A percentile compares a stretch with the other conserved stretches of the same genome.
Conservation (phyloP, 2,329 filamentous ascomycete species). For the Penicillium griseofulvum region DNA sequence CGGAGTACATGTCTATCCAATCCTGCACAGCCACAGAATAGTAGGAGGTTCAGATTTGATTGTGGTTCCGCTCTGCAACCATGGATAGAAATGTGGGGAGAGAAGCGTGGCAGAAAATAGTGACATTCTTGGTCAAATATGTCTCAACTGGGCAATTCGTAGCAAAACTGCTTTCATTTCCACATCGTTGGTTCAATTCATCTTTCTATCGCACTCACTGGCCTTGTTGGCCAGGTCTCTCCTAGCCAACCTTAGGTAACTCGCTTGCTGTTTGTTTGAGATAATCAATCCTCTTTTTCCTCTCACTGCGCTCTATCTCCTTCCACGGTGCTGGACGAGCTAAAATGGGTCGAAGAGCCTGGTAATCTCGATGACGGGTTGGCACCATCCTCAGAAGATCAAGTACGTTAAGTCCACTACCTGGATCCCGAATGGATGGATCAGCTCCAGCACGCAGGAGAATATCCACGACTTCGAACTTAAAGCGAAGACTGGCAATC, state of each 20-base stretch:
- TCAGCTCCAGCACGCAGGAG: constrained; percentile 21
- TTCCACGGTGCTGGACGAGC: constrained; percentile 2
- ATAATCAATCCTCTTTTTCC: too few relatives aligned
- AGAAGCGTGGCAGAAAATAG: not conserved
- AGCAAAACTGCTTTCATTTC: not conserved
- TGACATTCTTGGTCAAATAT: not conserved
- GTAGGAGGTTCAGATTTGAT: not conserved
- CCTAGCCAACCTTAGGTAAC: not conserved
- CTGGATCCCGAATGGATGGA: constrained; percentile 17
- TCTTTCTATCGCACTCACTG: too few relatives aligned
- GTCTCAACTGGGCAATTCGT: not conserved
- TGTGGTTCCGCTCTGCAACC: not conserved
- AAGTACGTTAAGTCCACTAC: constrained; percentile 8
- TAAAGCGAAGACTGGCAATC: constrained; percentile 13
- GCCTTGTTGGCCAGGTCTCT: too few relatives aligned
- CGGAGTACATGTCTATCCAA: not conserved
- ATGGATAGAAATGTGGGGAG: not conserved
- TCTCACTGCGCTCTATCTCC: not conserved
- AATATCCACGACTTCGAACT: constrained; percentile 15
- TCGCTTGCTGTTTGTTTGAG: too few relatives aligned
- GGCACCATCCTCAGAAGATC: constrained; percentile 5
- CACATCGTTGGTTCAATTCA: too few relatives aligned
- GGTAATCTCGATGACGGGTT: not conserved
- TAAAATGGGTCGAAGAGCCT: constrained; percentile 10
- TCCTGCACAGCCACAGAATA: not conserved